Conservation (phyloP, 345 rosid species). For the Eucalyptus albens region DNA sequence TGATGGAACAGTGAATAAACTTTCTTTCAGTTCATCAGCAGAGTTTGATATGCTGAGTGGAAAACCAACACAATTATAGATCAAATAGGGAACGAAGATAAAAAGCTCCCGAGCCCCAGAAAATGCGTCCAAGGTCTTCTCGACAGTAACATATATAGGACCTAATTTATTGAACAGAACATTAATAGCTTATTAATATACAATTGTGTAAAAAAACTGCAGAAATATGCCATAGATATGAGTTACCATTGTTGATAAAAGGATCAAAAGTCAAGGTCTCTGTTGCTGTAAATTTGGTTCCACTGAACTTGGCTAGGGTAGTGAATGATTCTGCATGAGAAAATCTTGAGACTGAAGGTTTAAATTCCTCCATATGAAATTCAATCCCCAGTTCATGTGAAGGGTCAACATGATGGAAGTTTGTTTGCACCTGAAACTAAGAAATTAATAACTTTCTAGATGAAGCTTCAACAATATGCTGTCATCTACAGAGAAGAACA, state of each 20-base stretch:
- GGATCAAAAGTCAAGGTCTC: conserved; percentile 55
- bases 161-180: conserved; percentile 22
- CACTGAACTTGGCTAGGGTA: conserved; percentile 52
- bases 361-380: conserved; percentile 51
- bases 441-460: not conserved
- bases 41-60: conserved; percentile 57
- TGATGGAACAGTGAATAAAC: conserved; percentile 45
- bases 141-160: conserved; percentile 49
- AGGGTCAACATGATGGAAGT: conserved; percentile 84
- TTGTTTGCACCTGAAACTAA: conserved; percentile 42
- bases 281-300: conserved; percentile 50
- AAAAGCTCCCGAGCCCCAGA: conserved; percentile 85
- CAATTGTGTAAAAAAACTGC: not conserved
- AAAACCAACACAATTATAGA: conserved; percentile 78
- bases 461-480: not conserved
- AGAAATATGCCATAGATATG: not conserved
- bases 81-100: conserved; percentile 63
- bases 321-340: conserved; percentile 68
- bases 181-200: not conserved
- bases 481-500: not conserved
- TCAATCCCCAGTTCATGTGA: conserved; percentile 68
- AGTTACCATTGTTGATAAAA: conserved; percentile 36
- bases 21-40: conserved; percentile 33
- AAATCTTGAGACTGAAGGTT: conserved; percentile 51
- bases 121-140: conserved; percentile 71